Conservation (phyloP, 352 stramenopile genomes). For the Globisporangium sylvaticum region DNA sequence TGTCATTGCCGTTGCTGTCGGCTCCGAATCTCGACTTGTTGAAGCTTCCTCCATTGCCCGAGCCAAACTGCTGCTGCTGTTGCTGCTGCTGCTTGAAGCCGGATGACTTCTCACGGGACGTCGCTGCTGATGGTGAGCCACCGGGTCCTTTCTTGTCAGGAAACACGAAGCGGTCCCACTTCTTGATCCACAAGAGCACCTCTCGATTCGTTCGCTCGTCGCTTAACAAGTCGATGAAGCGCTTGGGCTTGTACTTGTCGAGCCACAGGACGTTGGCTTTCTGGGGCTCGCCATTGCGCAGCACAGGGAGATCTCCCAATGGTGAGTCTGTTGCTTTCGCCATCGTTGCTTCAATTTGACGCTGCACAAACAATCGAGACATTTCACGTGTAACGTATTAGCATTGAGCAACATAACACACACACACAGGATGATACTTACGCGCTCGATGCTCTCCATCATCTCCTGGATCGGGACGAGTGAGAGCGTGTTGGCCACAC, state of each 20-base stretch:
- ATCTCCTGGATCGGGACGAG: slow-evolving; percentile 52
- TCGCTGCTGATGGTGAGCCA: not conserved
- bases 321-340: slow-evolving; percentile 22
- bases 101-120: slow-evolving; percentile 1
- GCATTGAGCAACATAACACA: not conserved
- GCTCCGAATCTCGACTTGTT: not conserved
- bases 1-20: slow-evolving; percentile 11
- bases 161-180: slow-evolving; percentile 96
- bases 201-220: slow-evolving; percentile 96
- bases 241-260: slow-evolving; percentile 95
- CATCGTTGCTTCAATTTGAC: slow-evolving; percentile 61
- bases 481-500: slow-evolving; percentile 17
- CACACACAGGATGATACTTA: slow-evolving; percentile 13
- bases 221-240: slow-evolving; percentile 94
- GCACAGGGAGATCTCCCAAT: not conserved
- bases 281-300: not conserved
- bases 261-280: slow-evolving; percentile 87
- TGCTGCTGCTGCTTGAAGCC: slow-evolving; percentile 7
- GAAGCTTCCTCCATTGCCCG: slow-evolving; percentile 8
- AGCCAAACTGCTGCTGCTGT: not conserved
- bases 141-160: slow-evolving; percentile 39
- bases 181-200: slow-evolving; percentile 92
- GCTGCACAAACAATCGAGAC: slow-evolving; percentile 23
- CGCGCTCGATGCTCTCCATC: slow-evolving; percentile 53
- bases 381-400: not conserved